Conservation (phyloP, 352 stramenopile species). For the Pythium diclinum region DNA sequence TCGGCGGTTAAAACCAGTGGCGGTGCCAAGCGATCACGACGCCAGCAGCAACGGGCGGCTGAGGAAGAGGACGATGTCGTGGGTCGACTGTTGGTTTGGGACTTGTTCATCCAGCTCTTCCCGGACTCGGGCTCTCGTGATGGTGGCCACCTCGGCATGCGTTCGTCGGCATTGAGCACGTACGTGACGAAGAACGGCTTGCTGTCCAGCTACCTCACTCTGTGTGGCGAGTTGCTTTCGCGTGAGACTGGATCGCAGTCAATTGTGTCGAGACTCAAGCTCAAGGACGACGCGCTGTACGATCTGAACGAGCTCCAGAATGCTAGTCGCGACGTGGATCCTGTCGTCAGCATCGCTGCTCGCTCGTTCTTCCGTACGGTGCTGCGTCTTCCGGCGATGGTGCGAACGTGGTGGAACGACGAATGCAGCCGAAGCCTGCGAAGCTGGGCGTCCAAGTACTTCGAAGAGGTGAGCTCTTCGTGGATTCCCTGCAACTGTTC, state of each 20-base stretch:
- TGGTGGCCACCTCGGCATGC: slow-evolving; percentile 30
- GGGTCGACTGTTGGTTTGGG: slow-evolving; percentile 65
- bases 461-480: slow-evolving; percentile 56
- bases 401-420: slow-evolving; percentile 90
- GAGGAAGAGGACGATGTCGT: slow-evolving; percentile 53
- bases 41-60: slow-evolving; percentile 36
- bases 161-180: slow-evolving; percentile 70
- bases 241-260: slow-evolving; percentile 43
- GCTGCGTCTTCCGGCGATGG: slow-evolving; percentile 78
- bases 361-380: slow-evolving; percentile 83
- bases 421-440: slow-evolving; percentile 76
- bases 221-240: slow-evolving; percentile 60
- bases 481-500: neutral
- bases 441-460: slow-evolving; percentile 87
- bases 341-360: slow-evolving; percentile 40
- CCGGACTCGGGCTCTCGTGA: slow-evolving; percentile 34
- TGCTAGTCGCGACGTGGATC: slow-evolving; percentile 8
- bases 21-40: slow-evolving; percentile 27
- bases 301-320: slow-evolving; percentile 36
- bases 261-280: slow-evolving; percentile 21
- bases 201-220: slow-evolving; percentile 60
- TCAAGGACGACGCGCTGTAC: slow-evolving; percentile 56
- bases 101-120: slow-evolving; percentile 83
- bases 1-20: neutral
- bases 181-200: slow-evolving; percentile 59